These are phyloP conservation scores for Geosmithia flava DNA, from an alignment of 2,329 filamentous ascomycete species.

Conservation along the genomic window DNA sequence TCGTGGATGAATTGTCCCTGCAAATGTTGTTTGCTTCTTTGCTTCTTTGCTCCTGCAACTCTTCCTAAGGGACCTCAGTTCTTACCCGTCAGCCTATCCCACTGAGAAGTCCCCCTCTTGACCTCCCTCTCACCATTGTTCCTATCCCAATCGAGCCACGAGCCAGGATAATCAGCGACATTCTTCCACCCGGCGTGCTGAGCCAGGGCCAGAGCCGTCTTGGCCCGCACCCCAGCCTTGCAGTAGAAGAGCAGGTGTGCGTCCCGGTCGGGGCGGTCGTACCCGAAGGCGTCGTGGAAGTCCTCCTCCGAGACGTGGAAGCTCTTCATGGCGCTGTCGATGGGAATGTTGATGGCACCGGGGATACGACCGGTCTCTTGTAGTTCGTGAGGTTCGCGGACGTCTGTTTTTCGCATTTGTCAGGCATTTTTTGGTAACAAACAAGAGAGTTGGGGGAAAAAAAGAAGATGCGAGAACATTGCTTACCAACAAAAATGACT, in stretches of 20 bases:
- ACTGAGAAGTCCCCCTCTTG: conserved; percentile 7
- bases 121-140: conserved; percentile 46
- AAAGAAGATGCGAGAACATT: background rate
- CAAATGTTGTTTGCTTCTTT: too few species aligned
- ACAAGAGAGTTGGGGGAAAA: background rate
- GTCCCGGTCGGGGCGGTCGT: conserved; percentile 47
- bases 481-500: conserved; percentile 34
- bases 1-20: too few species aligned
- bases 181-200: conserved; percentile 61
- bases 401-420: conserved; percentile 34
- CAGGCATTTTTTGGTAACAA: background rate
- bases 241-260: conserved; percentile 75
- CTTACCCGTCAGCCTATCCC: background rate
- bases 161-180: conserved; percentile 62
- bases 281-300: conserved; percentile 75
- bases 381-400: conserved; percentile 62
- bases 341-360: conserved; percentile 68
- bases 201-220: conserved; percentile 66
- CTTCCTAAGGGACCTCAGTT: too few species aligned
- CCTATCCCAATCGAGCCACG: conserved; percentile 72
- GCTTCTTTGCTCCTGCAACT: too few species aligned
- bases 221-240: conserved; percentile 76
- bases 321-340: conserved; percentile 64
- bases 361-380: conserved; percentile 60
- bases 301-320: conserved; percentile 66